Base-by-base conservation (phyloP, 2,329 filamentous ascomycete genomes). In the Paracamarosporium sp. region DNA sequence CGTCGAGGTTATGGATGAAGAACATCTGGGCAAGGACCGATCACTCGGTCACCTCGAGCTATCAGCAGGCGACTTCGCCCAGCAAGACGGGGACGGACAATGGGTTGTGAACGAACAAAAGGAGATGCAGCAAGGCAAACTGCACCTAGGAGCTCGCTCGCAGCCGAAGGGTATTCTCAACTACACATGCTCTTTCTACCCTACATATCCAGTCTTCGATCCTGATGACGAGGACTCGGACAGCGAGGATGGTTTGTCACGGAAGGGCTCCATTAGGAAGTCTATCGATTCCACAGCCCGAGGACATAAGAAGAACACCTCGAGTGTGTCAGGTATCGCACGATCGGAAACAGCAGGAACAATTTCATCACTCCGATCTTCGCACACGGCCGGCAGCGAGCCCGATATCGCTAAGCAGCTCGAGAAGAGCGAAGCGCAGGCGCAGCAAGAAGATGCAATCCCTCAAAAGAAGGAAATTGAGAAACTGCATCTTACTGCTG, bases 1-100 rank as follows among this genome's bases (percentile, higher is more conserved):
- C 1, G 80, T 99, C 17, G 95, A 99, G 76, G 93, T 98, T 63
- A 97, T 99, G 94, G 95, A 99, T 69, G 88, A 95, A 60, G 95
- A 99, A 78, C 93, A 88, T 66, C 84, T 98, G 71, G 92, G 92
- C 68, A 95, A 93, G 74, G 95, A 99, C 76, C 90, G 95, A 55
- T 90, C 90, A 40, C 84, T 99, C 31, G 95, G 95, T 51, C 83
- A 90, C 53, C 80, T 95, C 17, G 93, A 98, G 65, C 78, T 97
- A 25, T 82, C 86, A 51, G 88, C 90, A 8, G 82, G 88, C 17
- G 92, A 98, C 61, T 98, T 91, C 73, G 85, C 98, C 61, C 79
- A 80, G 5, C 88, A 97, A 73, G 88, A 86, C 47, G 90, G 93
- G 31, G 86, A 85, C 63, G 95, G 93, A 56, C 91, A 96, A 70